Base-by-base conservation (phyloP, 495 filamentous ascomycete genomes). In the Platismatia glauca region DNA sequence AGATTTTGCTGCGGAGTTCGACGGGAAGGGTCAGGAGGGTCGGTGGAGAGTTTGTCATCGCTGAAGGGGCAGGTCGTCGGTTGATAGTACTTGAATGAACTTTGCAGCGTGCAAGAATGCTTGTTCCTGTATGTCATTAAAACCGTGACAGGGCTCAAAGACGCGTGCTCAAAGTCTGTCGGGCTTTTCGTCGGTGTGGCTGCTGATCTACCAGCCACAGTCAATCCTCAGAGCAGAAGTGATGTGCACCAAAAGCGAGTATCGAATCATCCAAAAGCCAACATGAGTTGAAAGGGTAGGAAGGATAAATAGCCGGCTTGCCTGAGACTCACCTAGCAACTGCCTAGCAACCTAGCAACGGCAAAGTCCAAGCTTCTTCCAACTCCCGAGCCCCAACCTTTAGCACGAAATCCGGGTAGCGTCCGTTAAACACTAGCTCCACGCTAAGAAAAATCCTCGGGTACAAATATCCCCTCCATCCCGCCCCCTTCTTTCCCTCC, bases 401-500 rank as follows among this genome's bases (percentile, higher is more conserved):
- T 43, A 43, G 39, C 7, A 43, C 7, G 39, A 43, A 43, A 43
- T 43, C 50, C 50, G 50, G 50, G 29, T 53, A 33, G 27, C 29
- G 33, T 5, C 6, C 0, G 50, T 53, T 27, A 53, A 4, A 0
- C 13, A 2, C 33, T 56, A 62, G 60, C 29, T 37, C 20, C 8
- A 1, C 16, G 27, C 59, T 61, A 55, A 39, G 0, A 16, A 16
- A 34, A 4, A 16, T 35, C 12, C 22, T 29, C 37, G 22, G 12
- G 27, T 61, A 65, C 58, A 61, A 27, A 37, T 5, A 12, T 6
- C n/a, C 31, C 18, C 29, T 29, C 43, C 15, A 29, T 34, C 27
- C 38, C 63, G n/a, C 8, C 22, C 16, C 0, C n/a, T 20, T 0
- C 13, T 57, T 60, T 57, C 72, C 75, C 71, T 81, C 80, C 81